Conservation (phyloP, 139 green algal genomes). For the Tetradesmus obliquus region DNA sequence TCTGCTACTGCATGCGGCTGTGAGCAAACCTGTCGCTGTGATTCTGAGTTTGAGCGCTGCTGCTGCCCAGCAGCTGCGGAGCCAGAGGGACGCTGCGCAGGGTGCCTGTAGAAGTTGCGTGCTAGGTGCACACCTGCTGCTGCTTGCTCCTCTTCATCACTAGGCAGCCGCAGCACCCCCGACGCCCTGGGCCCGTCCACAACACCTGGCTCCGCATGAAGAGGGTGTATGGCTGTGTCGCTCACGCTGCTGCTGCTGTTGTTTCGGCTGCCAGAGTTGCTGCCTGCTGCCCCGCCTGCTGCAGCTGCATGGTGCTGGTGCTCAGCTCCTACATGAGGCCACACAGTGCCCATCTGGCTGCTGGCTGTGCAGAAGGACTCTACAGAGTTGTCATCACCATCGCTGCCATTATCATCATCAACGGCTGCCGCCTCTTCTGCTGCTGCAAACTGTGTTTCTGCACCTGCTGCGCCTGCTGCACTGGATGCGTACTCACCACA, state of each 20-base stretch:
- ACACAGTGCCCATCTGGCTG: conserved; percentile 32
- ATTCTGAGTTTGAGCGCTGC: not conserved
- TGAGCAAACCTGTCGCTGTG: not conserved
- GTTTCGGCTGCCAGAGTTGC: not conserved
- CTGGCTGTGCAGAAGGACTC: conserved; percentile 17
- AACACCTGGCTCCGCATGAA: not conserved
- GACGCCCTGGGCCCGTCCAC: not conserved
- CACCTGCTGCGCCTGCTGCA: not conserved
- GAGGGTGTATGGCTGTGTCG: not conserved
- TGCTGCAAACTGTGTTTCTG: not conserved
- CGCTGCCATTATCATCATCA: not conserved
- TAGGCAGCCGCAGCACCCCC: not conserved
- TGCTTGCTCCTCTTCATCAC: not conserved
- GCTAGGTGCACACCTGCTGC: conserved; percentile 7
- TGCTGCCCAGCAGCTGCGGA: not conserved
- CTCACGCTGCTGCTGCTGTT: conserved; percentile 30
- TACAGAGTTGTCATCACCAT: not conserved
- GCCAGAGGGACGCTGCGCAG: not conserved
- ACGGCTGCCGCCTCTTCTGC: not conserved
- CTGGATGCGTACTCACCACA: not conserved
- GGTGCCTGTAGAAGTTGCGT: conserved; percentile 9
- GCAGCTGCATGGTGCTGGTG: not conserved
- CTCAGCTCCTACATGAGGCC: conserved; percentile 1
- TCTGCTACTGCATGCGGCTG: not conserved
- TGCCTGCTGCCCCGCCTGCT: not conserved